These are phyloP conservation scores for Morella rubra DNA, from an alignment of 306 rosid species.

Conservation along the genomic window DNA sequence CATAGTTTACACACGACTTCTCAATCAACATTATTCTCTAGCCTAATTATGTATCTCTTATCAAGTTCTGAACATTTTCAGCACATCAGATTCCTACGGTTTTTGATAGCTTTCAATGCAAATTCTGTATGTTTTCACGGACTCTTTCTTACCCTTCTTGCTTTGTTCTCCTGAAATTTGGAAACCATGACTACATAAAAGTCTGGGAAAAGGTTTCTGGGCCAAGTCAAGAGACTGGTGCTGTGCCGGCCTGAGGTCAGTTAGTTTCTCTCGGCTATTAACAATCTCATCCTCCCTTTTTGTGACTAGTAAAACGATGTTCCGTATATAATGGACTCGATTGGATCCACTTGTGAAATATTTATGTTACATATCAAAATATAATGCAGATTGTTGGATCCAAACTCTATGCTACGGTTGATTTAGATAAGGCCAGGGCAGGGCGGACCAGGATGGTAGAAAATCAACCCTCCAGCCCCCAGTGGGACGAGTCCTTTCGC, in stretches of 20 bases:
- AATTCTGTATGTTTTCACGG: background rate
- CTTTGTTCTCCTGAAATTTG: background rate
- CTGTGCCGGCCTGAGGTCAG: conserved; percentile 70
- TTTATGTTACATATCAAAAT: background rate
- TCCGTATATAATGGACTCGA: background rate
- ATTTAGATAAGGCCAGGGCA: conserved; percentile 70
- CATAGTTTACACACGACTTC: background rate
- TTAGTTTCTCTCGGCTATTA: background rate
- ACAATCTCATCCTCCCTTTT: conserved; percentile 5
- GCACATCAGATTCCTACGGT: background rate
- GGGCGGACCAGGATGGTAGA: conserved; percentile 48
- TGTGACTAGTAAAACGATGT: background rate
- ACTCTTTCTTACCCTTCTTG: background rate
- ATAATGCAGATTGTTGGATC: conserved; percentile 58
- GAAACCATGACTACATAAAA: conserved; percentile 22
- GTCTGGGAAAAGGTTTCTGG: conserved; percentile 43
- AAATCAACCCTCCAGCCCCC: conserved; percentile 39
- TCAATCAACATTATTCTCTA: background rate
- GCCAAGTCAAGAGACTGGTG: conserved; percentile 57
- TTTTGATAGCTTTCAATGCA: background rate
- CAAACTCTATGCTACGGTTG: conserved; percentile 74
- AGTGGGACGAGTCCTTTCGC: conserved; percentile 58
- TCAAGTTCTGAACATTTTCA: background rate
- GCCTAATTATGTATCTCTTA: background rate
- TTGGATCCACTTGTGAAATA: background rate